Conservation (phyloP, 2,329 filamentous ascomycete genomes). For the Plenodomus tracheiphilus region DNA sequence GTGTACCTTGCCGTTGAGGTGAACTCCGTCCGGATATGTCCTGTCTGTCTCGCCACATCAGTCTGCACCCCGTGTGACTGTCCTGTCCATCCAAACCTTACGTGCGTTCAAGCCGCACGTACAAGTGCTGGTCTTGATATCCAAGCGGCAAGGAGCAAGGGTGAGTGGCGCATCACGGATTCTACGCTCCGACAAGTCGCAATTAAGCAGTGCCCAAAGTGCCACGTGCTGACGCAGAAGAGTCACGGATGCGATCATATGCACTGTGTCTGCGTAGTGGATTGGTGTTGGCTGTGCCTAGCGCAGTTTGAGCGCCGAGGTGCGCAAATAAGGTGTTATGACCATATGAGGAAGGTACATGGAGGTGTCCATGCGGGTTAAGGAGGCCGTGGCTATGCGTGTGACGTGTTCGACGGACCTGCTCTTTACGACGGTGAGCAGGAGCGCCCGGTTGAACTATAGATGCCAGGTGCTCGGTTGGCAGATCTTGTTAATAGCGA, state of each 20-base stretch:
- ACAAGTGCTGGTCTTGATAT: background rate
- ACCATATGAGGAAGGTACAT: background rate
- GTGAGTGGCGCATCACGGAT: background rate
- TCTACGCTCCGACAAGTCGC: background rate
- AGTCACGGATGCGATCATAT: background rate
- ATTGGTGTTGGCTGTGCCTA: background rate
- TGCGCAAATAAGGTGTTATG: background rate
- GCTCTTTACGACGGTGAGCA: no score
- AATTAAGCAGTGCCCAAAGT: background rate
- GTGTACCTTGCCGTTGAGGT: background rate
- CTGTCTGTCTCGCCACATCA: background rate
- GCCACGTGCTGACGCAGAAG: background rate
- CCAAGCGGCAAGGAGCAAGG: background rate
- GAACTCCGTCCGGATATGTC: background rate
- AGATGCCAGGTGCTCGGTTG: no score
- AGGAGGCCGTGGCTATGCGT: background rate
- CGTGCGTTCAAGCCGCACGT: background rate
- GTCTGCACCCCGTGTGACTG: background rate
- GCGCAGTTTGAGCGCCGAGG: background rate
- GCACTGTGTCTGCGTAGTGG: background rate
- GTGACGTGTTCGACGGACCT: background rate
- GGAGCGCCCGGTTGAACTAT: no score
- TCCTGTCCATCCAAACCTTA: background rate
- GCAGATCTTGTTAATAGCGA: no score
- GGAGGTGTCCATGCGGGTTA: background rate